A percentile compares a stretch with the other conserved stretches of the same genome.
Evolutionary conservation across 2,329 filamentous ascomycete species (phyloP).

Genomic region (Onygena corvina): DNA sequence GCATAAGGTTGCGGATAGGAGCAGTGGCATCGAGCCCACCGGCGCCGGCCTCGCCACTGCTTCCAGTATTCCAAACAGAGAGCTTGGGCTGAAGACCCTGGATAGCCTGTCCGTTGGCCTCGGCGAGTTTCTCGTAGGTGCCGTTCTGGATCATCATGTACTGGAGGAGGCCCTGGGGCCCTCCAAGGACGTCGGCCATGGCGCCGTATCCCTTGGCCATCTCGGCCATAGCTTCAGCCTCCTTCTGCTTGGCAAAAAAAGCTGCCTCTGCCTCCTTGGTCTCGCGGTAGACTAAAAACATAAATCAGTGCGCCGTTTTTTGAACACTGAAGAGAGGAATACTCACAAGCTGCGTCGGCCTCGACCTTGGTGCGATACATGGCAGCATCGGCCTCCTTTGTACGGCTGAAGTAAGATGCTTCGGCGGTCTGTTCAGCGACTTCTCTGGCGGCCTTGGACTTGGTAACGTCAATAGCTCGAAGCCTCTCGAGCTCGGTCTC

Average conservation of each 20-base stretch:
- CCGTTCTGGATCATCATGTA: conserved; percentile 81
- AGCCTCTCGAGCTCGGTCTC: conserved; percentile 70
- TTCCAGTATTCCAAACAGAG: conserved; percentile 75
- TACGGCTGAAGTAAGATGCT: conserved; percentile 39
- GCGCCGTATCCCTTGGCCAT: conserved; percentile 72
- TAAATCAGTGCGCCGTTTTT: conserved; percentile 8
- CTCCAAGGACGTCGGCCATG: conserved; percentile 61
- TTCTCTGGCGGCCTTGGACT: conserved; percentile 48
- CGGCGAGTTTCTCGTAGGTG: conserved; percentile 63
- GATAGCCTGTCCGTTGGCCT: conserved; percentile 65
- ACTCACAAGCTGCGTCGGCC: conserved; percentile 28
- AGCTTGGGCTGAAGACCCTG: conserved; percentile 76
- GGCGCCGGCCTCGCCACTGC: conserved; percentile 22
- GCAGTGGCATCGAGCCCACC: conserved; percentile 44
- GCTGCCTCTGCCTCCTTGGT: conserved; percentile 39
- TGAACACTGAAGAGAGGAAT: not conserved
- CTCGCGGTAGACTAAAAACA: conserved; percentile 20
- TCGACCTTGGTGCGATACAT: conserved; percentile 32
- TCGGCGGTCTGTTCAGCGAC: conserved; percentile 35
- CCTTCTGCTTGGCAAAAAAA: conserved; percentile 51
- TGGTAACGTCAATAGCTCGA: conserved; percentile 63
- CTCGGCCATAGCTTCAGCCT: conserved; percentile 63
- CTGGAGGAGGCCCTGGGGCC: conserved; percentile 64
- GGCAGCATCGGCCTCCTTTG: conserved; percentile 42
- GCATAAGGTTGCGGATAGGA: conserved; percentile 69